A percentile compares a stretch with the other conserved stretches of the same genome.
Conservation (phyloP, 78 protist species). For the Dictyostelium capitatum region DNA sequence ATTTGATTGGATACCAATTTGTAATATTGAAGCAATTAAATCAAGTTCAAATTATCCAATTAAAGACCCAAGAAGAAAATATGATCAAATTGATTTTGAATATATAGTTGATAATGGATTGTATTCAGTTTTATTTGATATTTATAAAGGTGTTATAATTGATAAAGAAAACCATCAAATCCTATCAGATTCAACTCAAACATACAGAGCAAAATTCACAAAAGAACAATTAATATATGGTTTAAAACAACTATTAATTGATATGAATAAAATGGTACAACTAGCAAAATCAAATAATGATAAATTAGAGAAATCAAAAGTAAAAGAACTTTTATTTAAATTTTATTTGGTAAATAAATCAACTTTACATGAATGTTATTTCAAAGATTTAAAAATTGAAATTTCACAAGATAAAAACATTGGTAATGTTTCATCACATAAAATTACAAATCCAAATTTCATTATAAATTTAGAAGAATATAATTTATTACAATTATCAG, state of each 20-base stretch:
- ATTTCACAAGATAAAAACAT: background rate
- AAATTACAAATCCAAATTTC: background rate
- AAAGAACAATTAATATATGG: background rate
- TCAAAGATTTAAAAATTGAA: background rate
- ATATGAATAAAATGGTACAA: background rate
- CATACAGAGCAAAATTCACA: background rate
- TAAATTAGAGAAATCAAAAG: too few relatives aligned
- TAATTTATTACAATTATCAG: background rate
- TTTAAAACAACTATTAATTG: background rate
- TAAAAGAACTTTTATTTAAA: background rate
- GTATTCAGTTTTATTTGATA: background rate
- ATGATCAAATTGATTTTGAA: background rate
- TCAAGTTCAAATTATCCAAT: background rate
- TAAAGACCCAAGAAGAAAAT: background rate
- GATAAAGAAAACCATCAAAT: background rate
- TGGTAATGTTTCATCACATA: background rate
- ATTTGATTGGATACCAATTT: background rate
- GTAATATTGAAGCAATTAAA: background rate
- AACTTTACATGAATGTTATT: background rate
- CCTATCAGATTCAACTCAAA: background rate
- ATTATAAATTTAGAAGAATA: background rate
- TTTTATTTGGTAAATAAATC: background rate
- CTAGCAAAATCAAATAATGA: background rate
- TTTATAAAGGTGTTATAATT: background rate
- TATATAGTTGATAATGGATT: background rate